Conservation (phyloP, 2,329 filamentous ascomycete species). For the Apiospora pterosperma region DNA sequence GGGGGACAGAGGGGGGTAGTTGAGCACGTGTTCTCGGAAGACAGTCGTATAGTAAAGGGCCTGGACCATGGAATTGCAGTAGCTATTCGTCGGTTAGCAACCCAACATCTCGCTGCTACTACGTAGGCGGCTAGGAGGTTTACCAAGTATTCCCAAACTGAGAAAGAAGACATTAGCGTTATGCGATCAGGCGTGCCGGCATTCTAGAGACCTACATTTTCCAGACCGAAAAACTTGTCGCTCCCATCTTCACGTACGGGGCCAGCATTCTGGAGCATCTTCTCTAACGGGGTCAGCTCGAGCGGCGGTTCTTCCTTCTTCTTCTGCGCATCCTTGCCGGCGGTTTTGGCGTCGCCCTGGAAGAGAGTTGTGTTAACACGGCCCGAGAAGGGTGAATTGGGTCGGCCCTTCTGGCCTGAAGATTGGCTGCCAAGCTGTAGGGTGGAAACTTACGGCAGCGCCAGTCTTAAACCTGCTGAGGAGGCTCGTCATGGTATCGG, state of each 20-base stretch:
- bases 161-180: neutral
- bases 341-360: conserved; percentile 41
- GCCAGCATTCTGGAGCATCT: conserved; percentile 79
- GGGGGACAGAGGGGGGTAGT: conserved; percentile 74
- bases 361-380: conserved; percentile 21
- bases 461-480: conserved; percentile 9
- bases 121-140: neutral
- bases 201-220: conserved; percentile 69
- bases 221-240: conserved; percentile 97
- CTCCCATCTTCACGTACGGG: conserved; percentile 82
- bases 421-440: neutral
- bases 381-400: neutral
- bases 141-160: conserved; percentile 99
- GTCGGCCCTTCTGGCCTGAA: neutral
- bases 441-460: conserved; percentile 6
- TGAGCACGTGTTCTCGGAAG: conserved; percentile 91
- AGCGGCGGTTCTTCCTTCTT: conserved; percentile 56
- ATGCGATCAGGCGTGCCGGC: conserved; percentile 8
- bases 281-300: conserved; percentile 62
- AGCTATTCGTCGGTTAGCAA: conserved; percentile 51
- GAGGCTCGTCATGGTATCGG: conserved; percentile 7
- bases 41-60: conserved; percentile 93
- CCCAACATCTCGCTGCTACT: neutral
- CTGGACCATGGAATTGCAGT: conserved; percentile 98
- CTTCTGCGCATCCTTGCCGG: conserved; percentile 43